Evolutionary conservation across 2,329 filamentous ascomycete genomes (phyloP).

Genomic region (Aspergillus sp.): DNA sequence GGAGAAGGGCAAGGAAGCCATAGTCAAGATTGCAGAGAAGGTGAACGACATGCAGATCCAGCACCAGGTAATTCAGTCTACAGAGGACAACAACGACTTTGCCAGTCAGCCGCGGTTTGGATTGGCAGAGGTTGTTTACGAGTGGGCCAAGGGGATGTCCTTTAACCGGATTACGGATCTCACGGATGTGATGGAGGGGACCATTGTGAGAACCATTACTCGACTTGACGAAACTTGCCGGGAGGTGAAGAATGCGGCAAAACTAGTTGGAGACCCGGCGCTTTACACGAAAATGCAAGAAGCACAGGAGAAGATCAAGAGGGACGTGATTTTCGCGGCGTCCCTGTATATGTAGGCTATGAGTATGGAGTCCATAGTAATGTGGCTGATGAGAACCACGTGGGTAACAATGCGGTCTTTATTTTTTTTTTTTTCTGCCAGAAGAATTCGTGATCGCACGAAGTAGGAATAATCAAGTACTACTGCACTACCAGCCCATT

Average conservation of each 20-base stretch:
- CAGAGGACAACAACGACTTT: slow-evolving; percentile 91
- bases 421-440: slow-evolving; percentile 14
- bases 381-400: slow-evolving; percentile 7
- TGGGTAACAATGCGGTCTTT: slow-evolving; percentile 7
- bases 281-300: slow-evolving; percentile 96
- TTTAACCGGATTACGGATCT: slow-evolving; percentile 97
- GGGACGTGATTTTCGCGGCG: slow-evolving; percentile 88
- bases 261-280: slow-evolving; percentile 90
- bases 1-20: slow-evolving; percentile 78
- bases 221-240: slow-evolving; percentile 92
- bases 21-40: slow-evolving; percentile 86
- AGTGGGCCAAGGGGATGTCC: slow-evolving; percentile 96
- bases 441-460: slow-evolving; percentile 7
- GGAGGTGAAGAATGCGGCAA: slow-evolving; percentile 94
- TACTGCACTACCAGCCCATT: not conserved
- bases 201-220: slow-evolving; percentile 93
- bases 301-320: slow-evolving; percentile 96
- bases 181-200: slow-evolving; percentile 95
- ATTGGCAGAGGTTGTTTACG: slow-evolving; percentile 95
- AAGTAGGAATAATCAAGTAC: not conserved
- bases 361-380: not conserved
- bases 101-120: slow-evolving; percentile 84
- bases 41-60: slow-evolving; percentile 86
- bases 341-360: slow-evolving; percentile 73
- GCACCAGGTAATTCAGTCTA: slow-evolving; percentile 86